A percentile compares a stretch with the other conserved stretches of the same genome.
These are phyloP conservation scores for Anastatica hierochuntica DNA, from an alignment of 345 rosid genomes.

Conservation along the genomic window DNA sequence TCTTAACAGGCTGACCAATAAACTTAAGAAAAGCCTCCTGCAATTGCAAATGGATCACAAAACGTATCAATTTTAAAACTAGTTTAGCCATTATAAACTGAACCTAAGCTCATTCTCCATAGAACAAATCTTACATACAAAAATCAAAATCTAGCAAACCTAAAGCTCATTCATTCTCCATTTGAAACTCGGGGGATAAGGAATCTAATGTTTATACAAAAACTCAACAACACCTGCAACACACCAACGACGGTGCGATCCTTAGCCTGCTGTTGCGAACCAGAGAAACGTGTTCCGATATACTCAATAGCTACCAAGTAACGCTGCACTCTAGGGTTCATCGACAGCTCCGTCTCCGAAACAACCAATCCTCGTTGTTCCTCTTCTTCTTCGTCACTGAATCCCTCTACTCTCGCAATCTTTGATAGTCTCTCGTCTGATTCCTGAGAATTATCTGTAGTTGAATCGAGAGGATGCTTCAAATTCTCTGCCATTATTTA, in stretches of 20 bases:
- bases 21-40: slow-evolving; percentile 84
- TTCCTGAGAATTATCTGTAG: slow-evolving; percentile 9
- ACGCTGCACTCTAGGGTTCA: slow-evolving; percentile 58
- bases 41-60: no score
- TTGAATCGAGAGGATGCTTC: slow-evolving; percentile 27
- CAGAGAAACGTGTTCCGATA: slow-evolving; percentile 75
- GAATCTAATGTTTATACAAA: no score
- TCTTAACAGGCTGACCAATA: slow-evolving; percentile 74
- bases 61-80: no score
- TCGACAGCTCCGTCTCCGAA: slow-evolving; percentile 19
- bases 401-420: slow-evolving; percentile 35
- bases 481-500: slow-evolving; percentile 34
- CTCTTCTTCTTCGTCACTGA: slow-evolving; percentile 26
- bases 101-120: no score
- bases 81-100: no score
- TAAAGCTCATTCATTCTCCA: no score
- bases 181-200: no score
- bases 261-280: slow-evolving; percentile 71
- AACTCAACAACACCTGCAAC: no score
- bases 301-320: slow-evolving; percentile 82
- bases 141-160: no score
- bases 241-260: slow-evolving; percentile 73
- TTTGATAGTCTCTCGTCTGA: slow-evolving; percentile 36
- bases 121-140: no score
- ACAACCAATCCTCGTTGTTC: slow-evolving; percentile 16